phyloP scores from a whole-genome alignment of 139 green algal genomes.

The Closterium sp. region DNA sequence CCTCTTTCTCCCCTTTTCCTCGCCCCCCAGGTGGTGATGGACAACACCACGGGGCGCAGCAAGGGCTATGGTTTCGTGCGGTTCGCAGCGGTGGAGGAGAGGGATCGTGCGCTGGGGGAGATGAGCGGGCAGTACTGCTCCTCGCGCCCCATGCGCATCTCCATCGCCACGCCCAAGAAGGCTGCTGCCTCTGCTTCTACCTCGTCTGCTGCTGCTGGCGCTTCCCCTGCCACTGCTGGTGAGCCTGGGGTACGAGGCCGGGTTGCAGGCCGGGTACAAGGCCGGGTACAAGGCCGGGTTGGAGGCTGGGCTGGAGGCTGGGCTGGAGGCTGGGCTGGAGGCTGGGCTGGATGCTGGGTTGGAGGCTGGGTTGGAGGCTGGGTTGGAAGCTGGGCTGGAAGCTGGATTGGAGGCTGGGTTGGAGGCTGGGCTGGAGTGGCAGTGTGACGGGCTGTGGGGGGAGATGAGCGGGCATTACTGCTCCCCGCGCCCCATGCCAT shows the following conservation, averaged over 20 bases:
- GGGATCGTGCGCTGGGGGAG: slow-evolving; percentile 76
- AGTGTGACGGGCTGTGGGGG: slow-evolving; percentile 75
- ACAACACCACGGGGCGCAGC: slow-evolving; percentile 74
- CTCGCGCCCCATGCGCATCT: slow-evolving; percentile 51
- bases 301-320: too few relatives aligned
- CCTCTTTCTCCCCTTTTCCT: background rate
- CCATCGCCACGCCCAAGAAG: slow-evolving; percentile 49
- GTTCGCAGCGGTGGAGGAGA: slow-evolving; percentile 78
- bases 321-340: slow-evolving; percentile 52
- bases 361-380: too few relatives aligned
- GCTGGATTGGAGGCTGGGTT: slow-evolving; percentile 34
- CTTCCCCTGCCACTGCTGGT: background rate
- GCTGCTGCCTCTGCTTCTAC: background rate
- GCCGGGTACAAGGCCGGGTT: too few relatives aligned
- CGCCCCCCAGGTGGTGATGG: slow-evolving; percentile 79
- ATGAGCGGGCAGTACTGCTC: slow-evolving; percentile 76
- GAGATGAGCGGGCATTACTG: slow-evolving; percentile 80
- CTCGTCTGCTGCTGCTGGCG: background rate
- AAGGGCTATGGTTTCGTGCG: slow-evolving; percentile 97
- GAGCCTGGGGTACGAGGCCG: background rate
- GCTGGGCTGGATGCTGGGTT: slow-evolving; percentile 58
- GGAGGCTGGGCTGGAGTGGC: slow-evolving; percentile 74
- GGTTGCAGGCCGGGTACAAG: too few relatives aligned
- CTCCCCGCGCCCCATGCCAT: slow-evolving; percentile 46
- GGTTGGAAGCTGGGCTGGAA: too few relatives aligned